These are phyloP conservation scores for Daldinia caldariorum DNA, from an alignment of 495 filamentous ascomycete genomes.

Conservation along the genomic window DNA sequence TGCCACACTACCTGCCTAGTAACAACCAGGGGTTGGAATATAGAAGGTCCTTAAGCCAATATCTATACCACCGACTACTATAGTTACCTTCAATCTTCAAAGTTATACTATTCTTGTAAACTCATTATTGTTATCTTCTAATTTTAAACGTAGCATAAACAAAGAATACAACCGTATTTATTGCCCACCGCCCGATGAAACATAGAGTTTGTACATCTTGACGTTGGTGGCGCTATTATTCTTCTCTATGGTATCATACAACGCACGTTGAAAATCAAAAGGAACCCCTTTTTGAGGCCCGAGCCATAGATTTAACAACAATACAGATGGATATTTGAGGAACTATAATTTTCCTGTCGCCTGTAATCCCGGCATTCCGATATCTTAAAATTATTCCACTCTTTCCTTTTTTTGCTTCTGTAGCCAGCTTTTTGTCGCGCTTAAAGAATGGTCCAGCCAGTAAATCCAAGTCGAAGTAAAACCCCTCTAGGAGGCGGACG, in stretches of 20 bases:
- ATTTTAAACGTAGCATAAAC: no score
- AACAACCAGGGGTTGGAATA: neutral
- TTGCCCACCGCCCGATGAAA: no score
- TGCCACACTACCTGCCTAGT: neutral
- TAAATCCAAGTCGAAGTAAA: slow-evolving; percentile 33
- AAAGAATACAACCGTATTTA: no score
- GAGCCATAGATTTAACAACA: slow-evolving; percentile 7
- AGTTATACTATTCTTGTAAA: neutral
- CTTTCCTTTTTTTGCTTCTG: slow-evolving; percentile 17
- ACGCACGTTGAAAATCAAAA: neutral
- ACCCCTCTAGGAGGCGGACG: slow-evolving; percentile 26
- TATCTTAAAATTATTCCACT: slow-evolving; percentile 27
- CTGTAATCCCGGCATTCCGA: neutral
- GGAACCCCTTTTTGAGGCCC: neutral
- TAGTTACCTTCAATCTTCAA: no score
- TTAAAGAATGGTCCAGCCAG: slow-evolving; percentile 35
- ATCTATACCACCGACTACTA: neutral
- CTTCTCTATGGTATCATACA: slow-evolving; percentile 28
- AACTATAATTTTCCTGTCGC: slow-evolving; percentile 32
- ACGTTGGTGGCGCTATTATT: neutral
- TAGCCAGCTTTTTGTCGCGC: slow-evolving; percentile 15
- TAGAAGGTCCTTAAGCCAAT: neutral
- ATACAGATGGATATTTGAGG: slow-evolving; percentile 20
- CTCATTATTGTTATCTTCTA: neutral
- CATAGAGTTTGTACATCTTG: neutral